Evolutionary conservation across 495 filamentous ascomycete genomes (phyloP).

Genomic region (Rhypophila decipiens): DNA sequence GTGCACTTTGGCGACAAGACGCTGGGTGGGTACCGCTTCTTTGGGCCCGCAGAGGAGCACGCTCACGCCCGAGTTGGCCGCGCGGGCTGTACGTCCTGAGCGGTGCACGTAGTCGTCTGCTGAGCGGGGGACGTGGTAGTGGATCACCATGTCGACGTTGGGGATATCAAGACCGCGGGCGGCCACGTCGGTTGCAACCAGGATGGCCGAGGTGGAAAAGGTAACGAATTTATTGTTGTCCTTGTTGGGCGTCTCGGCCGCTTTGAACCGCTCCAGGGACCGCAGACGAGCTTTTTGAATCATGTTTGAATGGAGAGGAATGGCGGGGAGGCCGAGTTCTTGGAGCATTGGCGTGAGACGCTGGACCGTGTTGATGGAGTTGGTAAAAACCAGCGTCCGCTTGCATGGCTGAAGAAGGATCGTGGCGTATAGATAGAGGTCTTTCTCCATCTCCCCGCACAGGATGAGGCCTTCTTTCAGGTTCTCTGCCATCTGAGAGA

Average conservation of each 20-base stretch:
- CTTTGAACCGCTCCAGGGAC: constrained; percentile 84
- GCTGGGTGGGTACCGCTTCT: constrained; percentile 74
- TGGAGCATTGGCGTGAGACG: constrained; percentile 81
- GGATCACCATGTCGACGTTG: constrained; percentile 75
- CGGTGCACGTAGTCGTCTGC: constrained; percentile 94
- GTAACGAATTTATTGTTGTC: constrained; percentile 7
- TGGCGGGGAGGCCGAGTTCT: constrained; percentile 68
- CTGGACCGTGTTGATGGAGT: constrained; percentile 88
- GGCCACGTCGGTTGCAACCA: constrained; percentile 92
- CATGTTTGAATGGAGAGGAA: constrained; percentile 88
- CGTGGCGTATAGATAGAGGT: constrained; percentile 87
- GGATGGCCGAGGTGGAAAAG: constrained; percentile 51
- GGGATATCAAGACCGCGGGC: constrained; percentile 95
- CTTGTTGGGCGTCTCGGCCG: constrained; percentile 35
- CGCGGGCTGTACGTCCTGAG: constrained; percentile 90
- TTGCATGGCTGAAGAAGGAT: constrained; percentile 74
- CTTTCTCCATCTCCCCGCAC: constrained; percentile 90
- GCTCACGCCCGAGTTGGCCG: constrained; percentile 65
- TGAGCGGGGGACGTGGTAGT: constrained; percentile 89
- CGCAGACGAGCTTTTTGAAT: constrained; percentile 92
- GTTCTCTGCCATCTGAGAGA: constrained; percentile 75
- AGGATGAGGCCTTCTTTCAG: constrained; percentile 88
- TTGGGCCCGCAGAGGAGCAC: constrained; percentile 87
- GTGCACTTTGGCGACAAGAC: constrained; percentile 85
- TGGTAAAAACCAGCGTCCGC: constrained; percentile 83